phyloP scores from a whole-genome alignment of 2,329 filamentous ascomycete species.

The Cercospora janseana region DNA sequence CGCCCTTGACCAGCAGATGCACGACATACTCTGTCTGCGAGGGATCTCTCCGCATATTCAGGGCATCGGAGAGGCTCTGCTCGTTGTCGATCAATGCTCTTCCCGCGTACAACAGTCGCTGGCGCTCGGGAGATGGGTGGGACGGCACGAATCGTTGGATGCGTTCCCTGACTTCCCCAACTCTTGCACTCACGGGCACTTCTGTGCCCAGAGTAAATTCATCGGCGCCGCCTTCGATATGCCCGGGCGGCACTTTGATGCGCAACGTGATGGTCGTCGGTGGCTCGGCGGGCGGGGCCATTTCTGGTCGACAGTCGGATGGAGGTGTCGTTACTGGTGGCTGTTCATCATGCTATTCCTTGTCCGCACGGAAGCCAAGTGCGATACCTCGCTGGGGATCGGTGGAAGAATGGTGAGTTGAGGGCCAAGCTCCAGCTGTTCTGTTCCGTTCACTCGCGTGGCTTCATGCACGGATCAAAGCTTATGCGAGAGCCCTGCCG shows the following conservation, averaged over 20 bases:
- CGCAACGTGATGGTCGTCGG: conserved; percentile 32
- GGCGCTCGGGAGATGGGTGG: conserved; percentile 46
- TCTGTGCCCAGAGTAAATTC: conserved; percentile 31
- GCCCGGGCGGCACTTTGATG: conserved; percentile 37
- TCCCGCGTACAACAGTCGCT: conserved; percentile 60
- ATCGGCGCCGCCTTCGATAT: conserved; percentile 29
- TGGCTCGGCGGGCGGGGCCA: conserved; percentile 33
- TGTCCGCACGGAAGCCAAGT: too few relatives aligned
- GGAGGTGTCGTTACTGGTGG: neutral
- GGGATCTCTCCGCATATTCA: conserved; percentile 53
- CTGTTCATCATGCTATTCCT: neutral
- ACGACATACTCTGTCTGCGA: conserved; percentile 37
- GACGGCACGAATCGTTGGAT: conserved; percentile 52
- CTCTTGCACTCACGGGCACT: conserved; percentile 41
- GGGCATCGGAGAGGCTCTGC: conserved; percentile 49
- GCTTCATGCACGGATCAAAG: conserved; percentile 3
- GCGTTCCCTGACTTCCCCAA: conserved; percentile 53
- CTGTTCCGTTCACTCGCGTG: conserved; percentile 7
- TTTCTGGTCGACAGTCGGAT: conserved; percentile 10
- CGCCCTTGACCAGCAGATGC: conserved; percentile 36
- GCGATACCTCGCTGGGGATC: conserved; percentile 1
- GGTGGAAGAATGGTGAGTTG: too few relatives aligned
- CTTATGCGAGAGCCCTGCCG: neutral
- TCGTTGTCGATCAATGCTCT: conserved; percentile 52
- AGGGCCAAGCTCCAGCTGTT: too few relatives aligned